Conservation (phyloP, 2,329 filamentous ascomycete species). For the Fusarium pseudograminearum region DNA sequence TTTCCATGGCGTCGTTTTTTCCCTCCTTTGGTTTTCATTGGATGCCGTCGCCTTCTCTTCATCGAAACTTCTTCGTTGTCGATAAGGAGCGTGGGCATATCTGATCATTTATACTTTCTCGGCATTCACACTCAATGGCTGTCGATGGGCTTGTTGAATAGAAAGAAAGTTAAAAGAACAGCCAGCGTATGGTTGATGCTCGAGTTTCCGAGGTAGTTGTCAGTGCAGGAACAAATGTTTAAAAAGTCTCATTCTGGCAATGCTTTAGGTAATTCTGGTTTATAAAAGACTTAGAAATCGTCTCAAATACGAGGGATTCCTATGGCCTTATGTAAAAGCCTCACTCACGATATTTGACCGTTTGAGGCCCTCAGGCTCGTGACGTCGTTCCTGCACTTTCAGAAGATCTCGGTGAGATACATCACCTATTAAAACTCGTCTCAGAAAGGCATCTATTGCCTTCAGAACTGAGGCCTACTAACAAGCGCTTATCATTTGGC, state of each 20-base stretch:
- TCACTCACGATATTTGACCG: neutral
- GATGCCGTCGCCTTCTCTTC: neutral
- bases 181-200: neutral
- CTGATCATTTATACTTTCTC: no score
- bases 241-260: fast-evolving
- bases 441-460: neutral
- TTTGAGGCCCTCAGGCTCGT: neutral
- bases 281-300: neutral
- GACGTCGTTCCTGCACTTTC: neutral
- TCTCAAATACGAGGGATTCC: neutral
- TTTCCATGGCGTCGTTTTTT: fast-evolving
- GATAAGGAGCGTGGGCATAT: fast-evolving
- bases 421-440: neutral
- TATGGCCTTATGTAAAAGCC: neutral
- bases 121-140: neutral
- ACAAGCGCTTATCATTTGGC: neutral
- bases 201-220: fast-evolving
- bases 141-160: neutral
- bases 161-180: fast-evolving
- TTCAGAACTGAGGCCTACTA: neutral
- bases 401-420: neutral
- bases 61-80: neutral
- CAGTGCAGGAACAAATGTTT: neutral
- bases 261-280: fast-evolving
- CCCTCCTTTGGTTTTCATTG: fast-evolving